These are phyloP conservation scores for Thinopyrum elongatum DNA, from an alignment of 176 grass and related monocot genomes.

Conservation along the genomic window DNA sequence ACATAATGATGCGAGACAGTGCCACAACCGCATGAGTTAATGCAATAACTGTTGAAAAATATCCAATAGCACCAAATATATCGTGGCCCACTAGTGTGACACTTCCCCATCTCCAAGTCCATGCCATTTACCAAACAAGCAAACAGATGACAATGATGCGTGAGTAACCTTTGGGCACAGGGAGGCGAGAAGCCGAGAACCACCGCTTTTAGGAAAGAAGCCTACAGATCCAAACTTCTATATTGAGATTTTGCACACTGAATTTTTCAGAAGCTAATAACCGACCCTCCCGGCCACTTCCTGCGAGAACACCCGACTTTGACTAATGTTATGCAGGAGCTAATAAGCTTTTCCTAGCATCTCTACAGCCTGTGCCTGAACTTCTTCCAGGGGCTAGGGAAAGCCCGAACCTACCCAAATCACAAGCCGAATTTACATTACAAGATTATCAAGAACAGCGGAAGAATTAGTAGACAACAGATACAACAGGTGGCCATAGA, in stretches of 20 bases:
- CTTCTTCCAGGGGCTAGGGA: neutral
- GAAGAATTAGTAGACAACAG: neutral
- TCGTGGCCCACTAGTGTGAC: neutral
- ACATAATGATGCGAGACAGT: neutral
- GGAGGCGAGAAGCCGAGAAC: neutral
- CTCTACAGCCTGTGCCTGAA: neutral
- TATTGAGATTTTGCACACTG: neutral
- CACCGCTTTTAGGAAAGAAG: neutral
- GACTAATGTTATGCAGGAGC: neutral
- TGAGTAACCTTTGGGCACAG: neutral
- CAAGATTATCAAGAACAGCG: neutral
- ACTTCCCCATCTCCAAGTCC: neutral
- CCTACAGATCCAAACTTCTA: neutral
- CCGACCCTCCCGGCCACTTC: neutral
- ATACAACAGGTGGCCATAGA: neutral
- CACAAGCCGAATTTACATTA: neutral
- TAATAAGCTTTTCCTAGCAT: neutral
- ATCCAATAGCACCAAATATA: slow-evolving; percentile 2
- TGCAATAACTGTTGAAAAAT: neutral
- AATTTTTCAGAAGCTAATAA: neutral
- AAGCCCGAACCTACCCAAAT: neutral
- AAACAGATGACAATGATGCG: neutral
- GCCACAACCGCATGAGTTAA: neutral
- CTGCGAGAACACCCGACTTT: neutral
- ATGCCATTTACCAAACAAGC: neutral